phyloP scores from a whole-genome alignment of 225 moss, liverwort and hornwort genomes.

The Pseudisothecium myosuroides region DNA sequence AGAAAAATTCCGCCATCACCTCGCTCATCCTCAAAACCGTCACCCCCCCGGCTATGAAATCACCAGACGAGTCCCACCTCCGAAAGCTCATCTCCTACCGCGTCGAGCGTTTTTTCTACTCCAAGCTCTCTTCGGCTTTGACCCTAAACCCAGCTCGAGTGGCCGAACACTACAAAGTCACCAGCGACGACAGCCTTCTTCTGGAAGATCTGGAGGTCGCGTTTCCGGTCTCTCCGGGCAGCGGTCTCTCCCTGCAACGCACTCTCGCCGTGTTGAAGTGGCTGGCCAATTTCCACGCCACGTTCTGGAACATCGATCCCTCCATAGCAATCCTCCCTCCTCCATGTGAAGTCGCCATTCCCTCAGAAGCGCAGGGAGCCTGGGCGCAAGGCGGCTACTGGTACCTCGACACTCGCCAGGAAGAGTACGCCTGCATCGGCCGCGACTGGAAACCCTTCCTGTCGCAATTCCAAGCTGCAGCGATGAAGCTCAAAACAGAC shows the following conservation, averaged over 20 bases:
- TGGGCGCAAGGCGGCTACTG: slow-evolving; percentile 44
- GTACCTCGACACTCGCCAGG: slow-evolving; percentile 43
- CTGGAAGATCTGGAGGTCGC: slow-evolving; percentile 37
- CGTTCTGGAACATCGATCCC: slow-evolving; percentile 19
- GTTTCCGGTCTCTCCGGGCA: slow-evolving; percentile 26
- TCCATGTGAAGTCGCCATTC: slow-evolving; percentile 2
- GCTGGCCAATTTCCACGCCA: slow-evolving; percentile 41
- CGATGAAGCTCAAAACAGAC: slow-evolving; percentile 26
- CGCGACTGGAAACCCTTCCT: slow-evolving; percentile 19
- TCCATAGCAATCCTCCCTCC: not conserved
- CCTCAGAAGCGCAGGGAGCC: slow-evolving; percentile 9
- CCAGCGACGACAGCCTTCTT: slow-evolving; percentile 18
- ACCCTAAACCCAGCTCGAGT: not conserved
- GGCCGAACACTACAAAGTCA: slow-evolving; percentile 16
- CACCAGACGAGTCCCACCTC: slow-evolving; percentile 35
- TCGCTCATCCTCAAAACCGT: slow-evolving; percentile 41
- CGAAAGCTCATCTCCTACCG: slow-evolving; percentile 40
- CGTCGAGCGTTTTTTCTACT: slow-evolving; percentile 41
- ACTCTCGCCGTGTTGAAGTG: slow-evolving; percentile 26
- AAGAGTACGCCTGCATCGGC: slow-evolving; percentile 26
- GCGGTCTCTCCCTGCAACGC: slow-evolving; percentile 17
- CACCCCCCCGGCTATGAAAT: slow-evolving; percentile 5
- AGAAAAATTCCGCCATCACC: not conserved
- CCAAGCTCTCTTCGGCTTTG: slow-evolving; percentile 10
- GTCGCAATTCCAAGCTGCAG: slow-evolving; percentile 22